Evolutionary conservation across 495 filamentous ascomycete genomes (phyloP).

Genomic region (Jackrogersella minutella): DNA sequence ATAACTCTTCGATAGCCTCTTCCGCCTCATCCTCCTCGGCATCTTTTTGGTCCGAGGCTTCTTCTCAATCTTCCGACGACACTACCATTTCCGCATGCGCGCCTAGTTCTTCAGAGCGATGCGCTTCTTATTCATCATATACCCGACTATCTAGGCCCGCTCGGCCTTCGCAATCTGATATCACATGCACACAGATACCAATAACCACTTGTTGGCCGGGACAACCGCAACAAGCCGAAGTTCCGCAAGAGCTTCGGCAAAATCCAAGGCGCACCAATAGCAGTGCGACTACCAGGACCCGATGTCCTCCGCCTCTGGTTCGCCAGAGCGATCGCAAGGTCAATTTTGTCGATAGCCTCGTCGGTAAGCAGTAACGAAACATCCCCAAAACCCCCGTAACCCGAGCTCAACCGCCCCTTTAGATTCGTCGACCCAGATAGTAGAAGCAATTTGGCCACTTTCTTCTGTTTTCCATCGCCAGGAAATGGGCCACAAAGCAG

Average conservation of each 20-base stretch:
- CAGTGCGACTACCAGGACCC: conserved; percentile 61
- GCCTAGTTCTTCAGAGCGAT: conserved; percentile 51
- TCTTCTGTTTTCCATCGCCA: conserved; percentile 67
- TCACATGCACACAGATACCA: conserved; percentile 17
- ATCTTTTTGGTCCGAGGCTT: conserved; percentile 81
- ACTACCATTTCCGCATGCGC: conserved; percentile 58
- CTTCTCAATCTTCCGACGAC: conserved; percentile 64
- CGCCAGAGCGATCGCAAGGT: conserved; percentile 93
- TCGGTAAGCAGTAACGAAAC: conserved; percentile 76
- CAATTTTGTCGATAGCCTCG: conserved; percentile 96
- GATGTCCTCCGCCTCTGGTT: conserved; percentile 80
- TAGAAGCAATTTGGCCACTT: conserved; percentile 96
- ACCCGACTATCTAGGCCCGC: conserved; percentile 16
- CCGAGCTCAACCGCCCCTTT: conserved; percentile 46
- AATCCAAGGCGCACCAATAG: conserved; percentile 80
- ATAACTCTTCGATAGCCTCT: conserved; percentile 72
- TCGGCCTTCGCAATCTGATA: conserved; percentile 12
- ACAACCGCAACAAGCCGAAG: conserved; percentile 51
- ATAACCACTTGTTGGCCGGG: conserved; percentile 33
- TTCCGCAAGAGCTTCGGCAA: conserved; percentile 74
- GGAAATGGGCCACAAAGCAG: conserved; percentile 67
- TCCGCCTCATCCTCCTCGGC: conserved; percentile 76
- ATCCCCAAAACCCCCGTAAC: conserved; percentile 29
- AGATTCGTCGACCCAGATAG: conserved; percentile 98
- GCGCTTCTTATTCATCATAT: conserved; percentile 48